Conservation (phyloP, 805 yeast species). For the Teunomyces funiuensis region DNA sequence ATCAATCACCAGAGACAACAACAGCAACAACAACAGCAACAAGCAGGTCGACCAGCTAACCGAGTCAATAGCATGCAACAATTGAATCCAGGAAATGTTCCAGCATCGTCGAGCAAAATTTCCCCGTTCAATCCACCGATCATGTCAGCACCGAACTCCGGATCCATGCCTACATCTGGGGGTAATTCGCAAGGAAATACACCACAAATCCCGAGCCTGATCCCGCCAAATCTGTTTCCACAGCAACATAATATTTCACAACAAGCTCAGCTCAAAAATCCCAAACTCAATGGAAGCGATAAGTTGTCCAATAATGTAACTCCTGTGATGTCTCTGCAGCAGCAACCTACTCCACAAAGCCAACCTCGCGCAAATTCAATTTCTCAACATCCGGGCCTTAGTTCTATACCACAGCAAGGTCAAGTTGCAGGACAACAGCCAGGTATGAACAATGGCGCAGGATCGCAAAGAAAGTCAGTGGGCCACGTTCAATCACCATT, state of each 20-base stretch:
- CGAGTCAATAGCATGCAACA: constrained; percentile 22
- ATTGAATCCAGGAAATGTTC: constrained; percentile 10
- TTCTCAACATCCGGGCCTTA: constrained; percentile 9
- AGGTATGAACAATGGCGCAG: constrained; percentile 3
- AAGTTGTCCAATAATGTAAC: constrained; percentile 16
- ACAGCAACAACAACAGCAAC: constrained; percentile 12
- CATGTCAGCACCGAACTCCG: constrained; percentile 22
- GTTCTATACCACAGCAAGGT: constrained; percentile 2
- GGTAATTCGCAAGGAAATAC: constrained; percentile 29
- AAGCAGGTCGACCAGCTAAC: constrained; percentile 15
- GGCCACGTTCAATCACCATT: background rate
- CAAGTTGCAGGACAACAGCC: constrained; percentile 6
- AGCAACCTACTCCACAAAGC: constrained; percentile 21
- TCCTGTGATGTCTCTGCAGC: constrained; percentile 27
- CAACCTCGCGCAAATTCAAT: constrained; percentile 15
- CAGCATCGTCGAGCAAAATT: constrained; percentile 8
- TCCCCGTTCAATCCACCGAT: constrained; percentile 13
- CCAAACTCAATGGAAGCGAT: constrained; percentile 13
- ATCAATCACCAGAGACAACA: constrained; percentile 12
- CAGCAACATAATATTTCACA: constrained; percentile 5
- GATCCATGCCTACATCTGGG: constrained; percentile 20
- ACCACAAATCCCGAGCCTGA: constrained; percentile 28
- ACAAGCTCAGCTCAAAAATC: constrained; percentile 6
- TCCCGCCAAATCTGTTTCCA: constrained; percentile 16
- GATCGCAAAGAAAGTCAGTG: constrained; percentile 1